Base-by-base conservation (phyloP, 164 flowering plant species). In the Chimonanthus salicifolius region DNA sequence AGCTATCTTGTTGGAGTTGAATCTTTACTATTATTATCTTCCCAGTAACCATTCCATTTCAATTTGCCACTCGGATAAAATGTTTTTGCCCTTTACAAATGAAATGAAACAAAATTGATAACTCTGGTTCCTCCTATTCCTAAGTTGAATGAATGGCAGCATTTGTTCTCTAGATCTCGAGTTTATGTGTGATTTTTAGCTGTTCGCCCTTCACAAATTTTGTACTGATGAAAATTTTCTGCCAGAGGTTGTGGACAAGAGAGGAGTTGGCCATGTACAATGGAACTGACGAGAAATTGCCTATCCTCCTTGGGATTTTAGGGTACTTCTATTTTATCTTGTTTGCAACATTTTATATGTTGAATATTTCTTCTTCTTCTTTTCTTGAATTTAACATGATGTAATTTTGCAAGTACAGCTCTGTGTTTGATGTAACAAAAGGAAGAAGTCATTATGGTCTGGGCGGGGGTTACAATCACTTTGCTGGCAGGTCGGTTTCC, bases 401-500 rank as follows among this genome's bases (percentile, higher is more conserved):
- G 46, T 69, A n/a, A 47, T 4, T 62, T 77, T 58, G 51, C 74
- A 64, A 64, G 54, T 58, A 63, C 83, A 93, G 98, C 71, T 90
- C 97, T 13, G 97, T 94, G 70, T 92, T 91, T 83, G 99, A 94
- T 82, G 99, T 94, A 44, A 92, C 94, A 2, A 90, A 90, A 83
- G 97, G 99, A 66, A 90, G 80, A 82, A 85, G 88, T 49, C 97
- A 94, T 76, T 94, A 94, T 73, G 99, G 99, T 4, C 72, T 64
- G 9, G 97, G 94, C 76, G 97, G 95, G 47, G 88, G 90, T 67
- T 94, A 94, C 84, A 78, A 84, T 75, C 99, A 94, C 80, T 94
- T 94, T 77, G 83, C 99, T 58, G 99, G 99, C 82, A 92, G 98
- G 97, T 89, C 73, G 20, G 77, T 70, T 62, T 71, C 71, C 71